Evolutionary conservation across 371 early-diverging fungal genomes (phyloP).

Genomic region (Rhizopus sp.): DNA sequence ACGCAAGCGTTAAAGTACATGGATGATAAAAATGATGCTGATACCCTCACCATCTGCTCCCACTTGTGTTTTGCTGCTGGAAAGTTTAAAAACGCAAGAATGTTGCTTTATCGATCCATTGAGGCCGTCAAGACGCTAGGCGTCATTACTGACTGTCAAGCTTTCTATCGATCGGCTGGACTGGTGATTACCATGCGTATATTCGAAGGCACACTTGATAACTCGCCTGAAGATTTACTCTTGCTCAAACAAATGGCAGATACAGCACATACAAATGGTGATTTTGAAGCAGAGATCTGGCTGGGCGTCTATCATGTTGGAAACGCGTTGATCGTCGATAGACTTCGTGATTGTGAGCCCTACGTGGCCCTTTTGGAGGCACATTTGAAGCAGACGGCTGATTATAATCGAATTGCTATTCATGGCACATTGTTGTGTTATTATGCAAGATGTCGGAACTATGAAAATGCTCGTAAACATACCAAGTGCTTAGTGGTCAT

Average conservation of each 20-base stretch:
- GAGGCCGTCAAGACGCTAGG: slow-evolving; percentile 52
- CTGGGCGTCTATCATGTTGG: slow-evolving; percentile 45
- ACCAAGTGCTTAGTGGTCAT: slow-evolving; percentile 26
- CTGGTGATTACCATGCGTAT: slow-evolving; percentile 55
- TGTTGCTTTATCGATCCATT: slow-evolving; percentile 47
- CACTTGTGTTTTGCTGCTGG: slow-evolving; percentile 57
- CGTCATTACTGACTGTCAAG: slow-evolving; percentile 55
- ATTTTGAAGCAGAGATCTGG: slow-evolving; percentile 52
- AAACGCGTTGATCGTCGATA: slow-evolving; percentile 39
- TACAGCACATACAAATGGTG: slow-evolving; percentile 49
- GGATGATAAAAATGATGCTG: slow-evolving; percentile 42
- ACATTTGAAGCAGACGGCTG: slow-evolving; percentile 32
- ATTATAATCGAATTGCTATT: slow-evolving; percentile 48
- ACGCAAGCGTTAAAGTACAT: slow-evolving; percentile 38
- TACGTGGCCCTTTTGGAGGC: slow-evolving; percentile 42
- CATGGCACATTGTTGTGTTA: slow-evolving; percentile 43
- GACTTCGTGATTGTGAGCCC: slow-evolving; percentile 37
- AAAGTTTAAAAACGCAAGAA: slow-evolving; percentile 43
- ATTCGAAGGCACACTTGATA: slow-evolving; percentile 55
- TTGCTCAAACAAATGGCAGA: slow-evolving; percentile 52
- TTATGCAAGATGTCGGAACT: slow-evolving; percentile 37
- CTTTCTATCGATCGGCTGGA: slow-evolving; percentile 57
- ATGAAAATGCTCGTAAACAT: slow-evolving; percentile 33
- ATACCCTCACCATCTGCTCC: slow-evolving; percentile 48
- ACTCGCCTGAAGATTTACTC: slow-evolving; percentile 43